Conservation (phyloP, 2,329 filamentous ascomycete genomes). For the Talaromyces sp. region DNA sequence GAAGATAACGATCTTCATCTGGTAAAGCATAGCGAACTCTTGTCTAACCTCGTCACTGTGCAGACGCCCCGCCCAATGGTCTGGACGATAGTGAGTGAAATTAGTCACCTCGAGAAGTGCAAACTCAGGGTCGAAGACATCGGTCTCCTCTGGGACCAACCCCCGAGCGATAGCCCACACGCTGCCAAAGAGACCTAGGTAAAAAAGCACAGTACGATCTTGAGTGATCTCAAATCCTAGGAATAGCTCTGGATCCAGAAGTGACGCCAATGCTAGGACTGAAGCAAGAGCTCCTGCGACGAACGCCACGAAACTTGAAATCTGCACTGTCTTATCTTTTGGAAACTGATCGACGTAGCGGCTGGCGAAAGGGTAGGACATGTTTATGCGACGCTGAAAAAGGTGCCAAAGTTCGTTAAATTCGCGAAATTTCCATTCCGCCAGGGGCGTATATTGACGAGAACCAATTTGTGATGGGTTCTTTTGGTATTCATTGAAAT, state of each 20-base stretch:
- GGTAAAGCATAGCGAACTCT: conserved; percentile 87
- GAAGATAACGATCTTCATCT: conserved; percentile 88
- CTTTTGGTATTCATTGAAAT: conserved; percentile 96
- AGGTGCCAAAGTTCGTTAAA: conserved; percentile 96
- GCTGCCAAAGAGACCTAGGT: conserved; percentile 75
- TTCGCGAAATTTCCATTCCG: conserved; percentile 97
- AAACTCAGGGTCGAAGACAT: conserved; percentile 88
- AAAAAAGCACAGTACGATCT: conserved; percentile 86
- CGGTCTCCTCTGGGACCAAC: conserved; percentile 79
- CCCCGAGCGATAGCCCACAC: conserved; percentile 82
- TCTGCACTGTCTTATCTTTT: conserved; percentile 85
- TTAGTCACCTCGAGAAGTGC: conserved; percentile 85
- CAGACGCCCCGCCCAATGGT: conserved; percentile 83
- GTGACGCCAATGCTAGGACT: conserved; percentile 75
- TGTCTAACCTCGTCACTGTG: conserved; percentile 90
- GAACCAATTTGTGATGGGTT: conserved; percentile 85
- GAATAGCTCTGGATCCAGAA: conserved; percentile 89
- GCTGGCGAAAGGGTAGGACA: conserved; percentile 91
- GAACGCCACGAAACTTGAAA: conserved; percentile 81
- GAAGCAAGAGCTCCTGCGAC: conserved; percentile 81
- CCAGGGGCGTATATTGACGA: conserved; percentile 85
- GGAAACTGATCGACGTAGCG: conserved; percentile 95
- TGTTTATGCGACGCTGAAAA: conserved; percentile 83
- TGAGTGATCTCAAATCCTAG: conserved; percentile 87
- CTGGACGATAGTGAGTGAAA: conserved; percentile 87